These are phyloP conservation scores for Calonectria honghensis DNA, from an alignment of 2,329 filamentous ascomycete species.

Conservation along the genomic window DNA sequence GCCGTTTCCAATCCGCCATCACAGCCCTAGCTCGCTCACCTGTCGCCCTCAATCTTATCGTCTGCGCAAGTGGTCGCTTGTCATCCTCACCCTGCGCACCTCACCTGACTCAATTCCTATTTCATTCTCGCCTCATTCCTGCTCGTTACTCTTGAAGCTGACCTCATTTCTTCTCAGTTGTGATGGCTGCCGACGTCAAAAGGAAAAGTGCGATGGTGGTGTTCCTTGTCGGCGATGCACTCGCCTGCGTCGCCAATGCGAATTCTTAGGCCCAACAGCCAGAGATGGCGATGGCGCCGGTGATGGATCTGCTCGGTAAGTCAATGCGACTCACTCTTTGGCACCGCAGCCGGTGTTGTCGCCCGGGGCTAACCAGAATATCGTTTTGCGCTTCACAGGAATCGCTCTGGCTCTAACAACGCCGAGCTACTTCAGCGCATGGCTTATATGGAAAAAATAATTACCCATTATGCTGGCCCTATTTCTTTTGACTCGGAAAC, in stretches of 20 bases:
- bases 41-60: constrained; percentile 15
- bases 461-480: constrained; percentile 68
- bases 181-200: constrained; percentile 72
- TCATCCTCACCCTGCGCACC: background rate
- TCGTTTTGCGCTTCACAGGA: constrained; percentile 40
- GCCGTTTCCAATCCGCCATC: constrained; percentile 2
- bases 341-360: background rate
- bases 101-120: constrained; percentile 18
- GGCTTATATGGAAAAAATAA: constrained; percentile 66
- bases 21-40: constrained; percentile 9
- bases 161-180: constrained; percentile 61
- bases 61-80: constrained; percentile 22
- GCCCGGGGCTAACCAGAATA: constrained; percentile 40
- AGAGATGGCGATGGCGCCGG: constrained; percentile 55
- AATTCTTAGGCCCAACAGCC: constrained; percentile 63
- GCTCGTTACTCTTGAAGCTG: background rate
- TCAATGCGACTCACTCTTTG: background rate
- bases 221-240: constrained; percentile 72
- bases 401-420: constrained; percentile 50
- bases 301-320: constrained; percentile 51
- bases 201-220: constrained; percentile 75
- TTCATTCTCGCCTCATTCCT: background rate
- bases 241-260: constrained; percentile 70
- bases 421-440: constrained; percentile 54
- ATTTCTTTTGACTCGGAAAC: constrained; percentile 55